Evolutionary conservation across 768 basidiomycete species (phyloP), one percentile per base, ranked within the genome.

Genomic region (Termitomyces eurrhizus): DNA sequence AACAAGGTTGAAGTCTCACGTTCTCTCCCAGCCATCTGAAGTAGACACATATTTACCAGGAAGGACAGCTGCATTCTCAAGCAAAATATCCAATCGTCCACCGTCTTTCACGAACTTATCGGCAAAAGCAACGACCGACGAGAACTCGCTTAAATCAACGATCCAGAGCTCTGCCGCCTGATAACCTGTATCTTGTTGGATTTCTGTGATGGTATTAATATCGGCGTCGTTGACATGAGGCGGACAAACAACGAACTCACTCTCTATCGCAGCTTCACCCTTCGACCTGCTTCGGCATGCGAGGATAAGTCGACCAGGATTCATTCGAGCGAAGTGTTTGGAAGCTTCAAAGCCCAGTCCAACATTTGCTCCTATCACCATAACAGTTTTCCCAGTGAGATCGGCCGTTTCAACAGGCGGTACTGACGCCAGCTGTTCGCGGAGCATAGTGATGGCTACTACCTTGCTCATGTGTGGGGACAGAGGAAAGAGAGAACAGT

Each of bases 301-400:
- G 12, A 82, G 35, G 26, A 82, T 72, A 4, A 81, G 65, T 52
- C 68, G 70, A 1, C 55, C 73, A n/a, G 80, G 72, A 49, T 74
- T 74, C 80, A 82, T 79, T 1, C 62, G 48, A 0, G 79, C 80
- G 42, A 83, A 78, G 57, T 81, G 77, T 58, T 76, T 79, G 7
- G 76, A 69, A 1, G 79, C 74, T 62, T 82, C 80, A 44, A 80
- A 74, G 1, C 82, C 82, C 4, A 83, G 58, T 2, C 83, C 85
- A 26, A 73, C 73, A 63, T 86, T 86, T 2, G 83, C 80, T 7
- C 76, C 77, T 32, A 76, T 73, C 26, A 86, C 75, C 24, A 85
- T 56, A n/a, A 84, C 73, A 7, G 79, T 80, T 65, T 80, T 81
- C 7, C 77, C 78, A 11, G 67, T 65, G 24, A 84, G 69, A 60